Percentiles rank a stretch among this genome's conserved stretches.
Evolutionary conservation across 2,329 filamentous ascomycete species (phyloP).

Genomic region (Sclerotinia subarctica): DNA sequence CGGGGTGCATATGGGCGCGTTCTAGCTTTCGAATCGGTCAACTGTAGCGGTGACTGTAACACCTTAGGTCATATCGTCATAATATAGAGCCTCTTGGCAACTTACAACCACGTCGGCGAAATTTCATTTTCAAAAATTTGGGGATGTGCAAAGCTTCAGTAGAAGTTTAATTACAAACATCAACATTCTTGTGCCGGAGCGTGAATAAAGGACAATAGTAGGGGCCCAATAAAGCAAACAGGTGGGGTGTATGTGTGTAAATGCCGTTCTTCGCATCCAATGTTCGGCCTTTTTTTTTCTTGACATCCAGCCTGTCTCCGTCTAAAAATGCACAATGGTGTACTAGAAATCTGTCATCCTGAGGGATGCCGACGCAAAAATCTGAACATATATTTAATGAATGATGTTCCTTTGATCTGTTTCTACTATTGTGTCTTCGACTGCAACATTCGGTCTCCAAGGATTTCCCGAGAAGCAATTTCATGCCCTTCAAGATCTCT

Average conservation of each 20-base stretch:
- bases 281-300: neutral
- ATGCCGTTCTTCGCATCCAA: neutral
- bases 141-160: neutral
- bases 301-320: neutral
- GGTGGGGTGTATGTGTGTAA: neutral
- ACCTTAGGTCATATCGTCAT: neutral
- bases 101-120: neutral
- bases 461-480: neutral
- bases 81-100: neutral
- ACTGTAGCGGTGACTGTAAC: neutral
- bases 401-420: neutral
- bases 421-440: neutral
- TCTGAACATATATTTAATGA: neutral
- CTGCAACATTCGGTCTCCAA: neutral
- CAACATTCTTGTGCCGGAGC: neutral
- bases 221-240: neutral
- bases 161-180: neutral
- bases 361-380: neutral
- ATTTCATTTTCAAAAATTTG: neutral
- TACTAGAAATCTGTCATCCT: neutral
- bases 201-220: neutral
- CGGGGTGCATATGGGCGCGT: constrained; percentile 11
- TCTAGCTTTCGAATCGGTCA: neutral
- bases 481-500: neutral
- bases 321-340: neutral